A percentile compares a stretch with the other conserved stretches of the same genome.
phyloP scores from a whole-genome alignment of 495 filamentous ascomycete species.

The Chaetomium tenue region DNA sequence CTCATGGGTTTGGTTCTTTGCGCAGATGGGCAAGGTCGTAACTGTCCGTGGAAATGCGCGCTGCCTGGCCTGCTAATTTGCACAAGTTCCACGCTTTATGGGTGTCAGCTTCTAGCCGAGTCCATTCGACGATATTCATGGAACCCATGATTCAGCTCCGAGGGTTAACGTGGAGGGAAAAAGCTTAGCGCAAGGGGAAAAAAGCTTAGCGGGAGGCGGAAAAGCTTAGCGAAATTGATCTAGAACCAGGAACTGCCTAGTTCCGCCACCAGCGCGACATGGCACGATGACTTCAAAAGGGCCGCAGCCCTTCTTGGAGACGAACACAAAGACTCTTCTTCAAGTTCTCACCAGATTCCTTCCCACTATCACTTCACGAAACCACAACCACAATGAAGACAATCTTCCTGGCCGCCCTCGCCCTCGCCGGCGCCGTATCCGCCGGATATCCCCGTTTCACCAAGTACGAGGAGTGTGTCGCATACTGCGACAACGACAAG shows the following conservation, averaged over 20 bases:
- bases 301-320: neutral
- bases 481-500: neutral
- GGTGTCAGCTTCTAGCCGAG: neutral
- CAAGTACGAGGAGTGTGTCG: neutral
- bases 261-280: too few relatives aligned
- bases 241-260: neutral
- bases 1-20: too few relatives aligned
- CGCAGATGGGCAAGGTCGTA: neutral
- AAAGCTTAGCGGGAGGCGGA: neutral
- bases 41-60: neutral
- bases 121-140: neutral
- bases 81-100: neutral
- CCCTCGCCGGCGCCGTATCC: neutral
- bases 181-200: neutral
- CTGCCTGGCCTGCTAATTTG: neutral
- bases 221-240: neutral
- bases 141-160: neutral
- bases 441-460: neutral
- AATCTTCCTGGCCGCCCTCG: neutral
- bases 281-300: neutral
- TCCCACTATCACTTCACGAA: neutral
- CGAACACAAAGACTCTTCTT: neutral
- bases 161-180: neutral
- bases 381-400: neutral
- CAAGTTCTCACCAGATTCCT: neutral